Percentiles rank a stretch among this genome's conserved stretches.
Conservation (phyloP, 345 rosid species). For the Sisymbrium irio region DNA sequence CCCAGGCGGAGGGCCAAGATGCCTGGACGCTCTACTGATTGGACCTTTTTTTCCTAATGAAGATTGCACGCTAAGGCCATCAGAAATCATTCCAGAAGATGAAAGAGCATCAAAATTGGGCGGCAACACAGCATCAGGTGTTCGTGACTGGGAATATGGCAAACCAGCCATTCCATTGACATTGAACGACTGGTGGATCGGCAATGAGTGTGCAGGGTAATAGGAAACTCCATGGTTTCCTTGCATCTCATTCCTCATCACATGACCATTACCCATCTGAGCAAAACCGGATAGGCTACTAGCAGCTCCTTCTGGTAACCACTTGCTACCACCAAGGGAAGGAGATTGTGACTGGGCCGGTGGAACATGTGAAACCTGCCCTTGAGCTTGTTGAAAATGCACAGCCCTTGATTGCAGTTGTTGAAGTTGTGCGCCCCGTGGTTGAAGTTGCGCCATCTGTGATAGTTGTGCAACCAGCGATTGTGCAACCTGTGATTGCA, state of each 20-base stretch:
- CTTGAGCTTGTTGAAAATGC: constrained; percentile 41
- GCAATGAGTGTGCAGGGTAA: constrained; percentile 36
- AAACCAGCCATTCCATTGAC: constrained; percentile 36
- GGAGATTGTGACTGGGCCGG: constrained; percentile 19
- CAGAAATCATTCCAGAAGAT: constrained; percentile 48
- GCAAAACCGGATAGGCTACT: constrained; percentile 54
- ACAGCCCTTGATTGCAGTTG: constrained; percentile 46
- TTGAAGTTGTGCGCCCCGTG: constrained; percentile 36
- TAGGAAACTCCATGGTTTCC: constrained; percentile 42
- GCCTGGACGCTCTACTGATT: constrained; percentile 72
- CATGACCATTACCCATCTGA: constrained; percentile 59
- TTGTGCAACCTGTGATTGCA: constrained; percentile 33
- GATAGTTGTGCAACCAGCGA: constrained; percentile 36
- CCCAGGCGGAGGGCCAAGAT: constrained; percentile 96
- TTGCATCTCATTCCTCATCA: constrained; percentile 47
- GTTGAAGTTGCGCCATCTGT: constrained; percentile 39
- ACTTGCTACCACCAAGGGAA: constrained; percentile 37
- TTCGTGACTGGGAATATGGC: constrained; percentile 45
- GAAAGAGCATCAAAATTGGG: constrained; percentile 44
- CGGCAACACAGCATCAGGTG: constrained; percentile 45
- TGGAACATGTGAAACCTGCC: constrained; percentile 26
- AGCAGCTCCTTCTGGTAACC: constrained; percentile 60
- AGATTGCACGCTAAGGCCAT: constrained; percentile 43
- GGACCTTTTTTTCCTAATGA: constrained; percentile 57
- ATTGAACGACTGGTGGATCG: constrained; percentile 47